These are phyloP conservation scores for Phytophthora sp. DNA, from an alignment of 352 stramenopile genomes.

Conservation along the genomic window DNA sequence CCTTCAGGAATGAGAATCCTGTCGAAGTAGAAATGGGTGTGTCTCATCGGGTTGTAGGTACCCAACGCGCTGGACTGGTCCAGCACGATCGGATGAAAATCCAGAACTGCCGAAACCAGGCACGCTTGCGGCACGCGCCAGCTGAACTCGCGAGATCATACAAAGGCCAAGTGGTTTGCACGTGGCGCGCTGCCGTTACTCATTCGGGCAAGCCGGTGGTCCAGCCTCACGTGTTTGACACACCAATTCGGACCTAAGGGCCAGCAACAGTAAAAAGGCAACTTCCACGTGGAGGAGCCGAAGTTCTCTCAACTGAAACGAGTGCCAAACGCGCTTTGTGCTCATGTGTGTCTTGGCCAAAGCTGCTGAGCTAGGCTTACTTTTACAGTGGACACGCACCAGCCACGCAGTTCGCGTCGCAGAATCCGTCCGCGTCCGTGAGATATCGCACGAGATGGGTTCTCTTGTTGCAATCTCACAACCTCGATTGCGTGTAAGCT, in stretches of 20 bases:
- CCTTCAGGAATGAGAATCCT: background rate
- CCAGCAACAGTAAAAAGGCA: constrained; percentile 12
- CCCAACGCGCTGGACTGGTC: background rate
- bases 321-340: no score
- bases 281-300: background rate
- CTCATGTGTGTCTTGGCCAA: no score
- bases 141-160: constrained; percentile 12
- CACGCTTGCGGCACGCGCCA: constrained; percentile 15
- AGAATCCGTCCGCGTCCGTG: no score
- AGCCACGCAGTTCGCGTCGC: no score
- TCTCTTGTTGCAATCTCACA: no score
- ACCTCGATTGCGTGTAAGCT: no score
- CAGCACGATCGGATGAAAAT: constrained; percentile 31
- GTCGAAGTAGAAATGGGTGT: background rate
- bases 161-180: constrained; percentile 3
- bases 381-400: no score
- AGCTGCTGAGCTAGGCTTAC: no score
- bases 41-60: background rate
- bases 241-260: constrained; percentile 1
- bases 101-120: constrained; percentile 20
- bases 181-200: constrained; percentile 4
- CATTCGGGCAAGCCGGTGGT: constrained; percentile 4
- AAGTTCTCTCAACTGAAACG: no score
- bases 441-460: no score
- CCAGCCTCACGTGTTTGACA: background rate